These are phyloP conservation scores for Hericium coralloides DNA, from an alignment of 768 basidiomycete species.

Conservation along the genomic window DNA sequence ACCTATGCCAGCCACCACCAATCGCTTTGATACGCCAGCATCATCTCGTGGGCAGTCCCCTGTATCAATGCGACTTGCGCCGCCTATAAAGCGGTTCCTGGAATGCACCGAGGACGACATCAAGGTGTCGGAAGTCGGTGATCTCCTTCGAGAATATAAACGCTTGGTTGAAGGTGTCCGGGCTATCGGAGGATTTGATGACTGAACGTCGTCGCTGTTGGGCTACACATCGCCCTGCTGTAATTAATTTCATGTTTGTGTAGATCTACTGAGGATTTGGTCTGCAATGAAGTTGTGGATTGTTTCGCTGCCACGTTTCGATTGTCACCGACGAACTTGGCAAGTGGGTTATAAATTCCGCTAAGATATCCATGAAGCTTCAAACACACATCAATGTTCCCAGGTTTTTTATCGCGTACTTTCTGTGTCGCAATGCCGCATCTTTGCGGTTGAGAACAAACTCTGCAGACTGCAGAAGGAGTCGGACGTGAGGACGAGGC, in stretches of 20 bases:
- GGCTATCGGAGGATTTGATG: constrained; percentile 47
- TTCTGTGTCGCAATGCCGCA: no score
- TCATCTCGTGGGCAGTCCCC: constrained; percentile 33
- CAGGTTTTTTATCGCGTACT: no score
- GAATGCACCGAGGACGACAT: constrained; percentile 71
- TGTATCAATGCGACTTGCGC: constrained; percentile 36
- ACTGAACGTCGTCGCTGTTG: constrained; percentile 4
- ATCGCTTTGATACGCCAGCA: constrained; percentile 27
- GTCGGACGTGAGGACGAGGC: constrained; percentile 11
- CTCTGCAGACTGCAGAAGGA: no score
- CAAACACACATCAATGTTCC: neutral
- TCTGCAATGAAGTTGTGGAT: neutral
- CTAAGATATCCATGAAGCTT: neutral
- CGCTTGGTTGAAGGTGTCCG: constrained; percentile 64
- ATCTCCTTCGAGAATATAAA: constrained; percentile 75
- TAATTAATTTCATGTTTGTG: neutral
- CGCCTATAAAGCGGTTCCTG: constrained; percentile 63
- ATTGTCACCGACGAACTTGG: neutral
- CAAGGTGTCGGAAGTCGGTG: constrained; percentile 68
- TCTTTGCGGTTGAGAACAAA: no score
- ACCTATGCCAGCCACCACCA: constrained; percentile 18
- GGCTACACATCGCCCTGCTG: neutral
- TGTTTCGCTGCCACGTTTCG: neutral
- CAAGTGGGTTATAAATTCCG: neutral
- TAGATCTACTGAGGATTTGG: neutral